A percentile compares a stretch with the other conserved stretches of the same genome.
Evolutionary conservation across 306 rosid species (phyloP).

Genomic region (Albizia julibrissin): DNA sequence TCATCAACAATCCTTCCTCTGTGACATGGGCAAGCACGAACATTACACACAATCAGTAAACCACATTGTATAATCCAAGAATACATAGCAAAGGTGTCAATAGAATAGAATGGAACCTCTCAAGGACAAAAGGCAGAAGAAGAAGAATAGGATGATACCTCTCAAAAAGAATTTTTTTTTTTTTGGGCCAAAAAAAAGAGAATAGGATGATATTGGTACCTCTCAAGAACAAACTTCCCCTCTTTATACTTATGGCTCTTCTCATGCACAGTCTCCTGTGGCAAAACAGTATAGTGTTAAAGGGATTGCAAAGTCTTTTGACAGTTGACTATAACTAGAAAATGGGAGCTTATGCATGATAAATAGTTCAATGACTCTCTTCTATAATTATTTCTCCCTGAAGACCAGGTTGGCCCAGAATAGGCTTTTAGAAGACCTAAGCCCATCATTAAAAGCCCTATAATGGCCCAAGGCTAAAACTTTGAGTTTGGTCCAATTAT

Average conservation of each 20-base stretch:
- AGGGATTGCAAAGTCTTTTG: not conserved
- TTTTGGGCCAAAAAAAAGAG: no score
- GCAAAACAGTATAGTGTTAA: constrained; percentile 3
- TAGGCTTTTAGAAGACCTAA: not conserved
- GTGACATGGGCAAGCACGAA: constrained; percentile 18
- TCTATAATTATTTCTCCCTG: not conserved
- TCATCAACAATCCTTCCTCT: constrained; percentile 84
- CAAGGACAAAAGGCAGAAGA: constrained; percentile 34
- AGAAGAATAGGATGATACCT: constrained; percentile 38
- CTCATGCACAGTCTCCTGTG: constrained; percentile 82
- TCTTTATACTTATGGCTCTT: constrained; percentile 86
- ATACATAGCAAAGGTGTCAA: constrained; percentile 2
- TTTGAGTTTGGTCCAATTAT: not conserved
- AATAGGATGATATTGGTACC: constrained; percentile 59
- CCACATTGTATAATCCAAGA: not conserved
- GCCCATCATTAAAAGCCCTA: not conserved
- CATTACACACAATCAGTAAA: constrained; percentile 24
- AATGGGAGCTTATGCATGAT: not conserved
- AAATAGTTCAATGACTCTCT: not conserved
- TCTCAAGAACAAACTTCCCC: constrained; percentile 93
- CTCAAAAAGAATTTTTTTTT: no score
- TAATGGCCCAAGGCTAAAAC: not conserved
- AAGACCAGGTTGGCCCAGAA: not conserved
- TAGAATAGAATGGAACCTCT: constrained; percentile 55
- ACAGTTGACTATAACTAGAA: constrained; percentile 1